Evolutionary conservation across 2,329 filamentous ascomycete genomes (phyloP).

Genomic region (Gaeumannomyces sp.): DNA sequence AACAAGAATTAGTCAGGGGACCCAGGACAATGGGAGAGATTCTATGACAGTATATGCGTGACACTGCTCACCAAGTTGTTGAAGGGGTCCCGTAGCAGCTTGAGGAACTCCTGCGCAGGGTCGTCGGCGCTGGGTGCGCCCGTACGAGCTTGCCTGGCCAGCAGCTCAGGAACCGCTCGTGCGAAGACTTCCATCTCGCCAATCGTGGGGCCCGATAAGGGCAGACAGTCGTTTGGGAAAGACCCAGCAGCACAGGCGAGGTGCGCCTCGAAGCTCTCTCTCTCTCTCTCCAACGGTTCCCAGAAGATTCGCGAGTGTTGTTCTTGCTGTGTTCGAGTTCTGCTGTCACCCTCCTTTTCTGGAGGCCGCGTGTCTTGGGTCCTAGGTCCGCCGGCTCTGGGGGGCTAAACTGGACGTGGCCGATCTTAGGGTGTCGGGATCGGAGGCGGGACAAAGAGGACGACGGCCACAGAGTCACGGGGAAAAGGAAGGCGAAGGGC

Average conservation of each 20-base stretch:
- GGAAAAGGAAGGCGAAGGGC: background rate
- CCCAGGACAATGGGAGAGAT: background rate
- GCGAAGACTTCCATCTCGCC: slow-evolving; percentile 16
- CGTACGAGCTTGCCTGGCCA: slow-evolving; percentile 10
- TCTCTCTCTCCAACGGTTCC: background rate
- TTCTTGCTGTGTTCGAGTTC: background rate
- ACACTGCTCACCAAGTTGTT: slow-evolving; percentile 32
- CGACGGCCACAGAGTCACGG: background rate
- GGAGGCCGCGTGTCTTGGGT: background rate
- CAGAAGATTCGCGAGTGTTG: background rate
- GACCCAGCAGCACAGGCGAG: background rate
- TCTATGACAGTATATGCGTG: background rate
- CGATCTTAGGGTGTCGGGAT: background rate
- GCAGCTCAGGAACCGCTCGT: slow-evolving; percentile 11
- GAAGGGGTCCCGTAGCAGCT: slow-evolving; percentile 44
- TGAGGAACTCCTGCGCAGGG: slow-evolving; percentile 37
- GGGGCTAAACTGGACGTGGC: background rate
- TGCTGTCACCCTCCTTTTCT: background rate
- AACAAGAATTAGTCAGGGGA: slow-evolving; percentile 5
- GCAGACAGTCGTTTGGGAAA: background rate
- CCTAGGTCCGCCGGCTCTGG: background rate
- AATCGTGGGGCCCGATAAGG: slow-evolving; percentile 6
- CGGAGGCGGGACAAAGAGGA: background rate
- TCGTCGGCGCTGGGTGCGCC: slow-evolving; percentile 15
- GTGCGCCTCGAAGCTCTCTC: background rate